Percentiles rank a stretch among this genome's conserved stretches.
phyloP scores from a whole-genome alignment of 352 stramenopile species.

The Pythium pyrilobum region DNA sequence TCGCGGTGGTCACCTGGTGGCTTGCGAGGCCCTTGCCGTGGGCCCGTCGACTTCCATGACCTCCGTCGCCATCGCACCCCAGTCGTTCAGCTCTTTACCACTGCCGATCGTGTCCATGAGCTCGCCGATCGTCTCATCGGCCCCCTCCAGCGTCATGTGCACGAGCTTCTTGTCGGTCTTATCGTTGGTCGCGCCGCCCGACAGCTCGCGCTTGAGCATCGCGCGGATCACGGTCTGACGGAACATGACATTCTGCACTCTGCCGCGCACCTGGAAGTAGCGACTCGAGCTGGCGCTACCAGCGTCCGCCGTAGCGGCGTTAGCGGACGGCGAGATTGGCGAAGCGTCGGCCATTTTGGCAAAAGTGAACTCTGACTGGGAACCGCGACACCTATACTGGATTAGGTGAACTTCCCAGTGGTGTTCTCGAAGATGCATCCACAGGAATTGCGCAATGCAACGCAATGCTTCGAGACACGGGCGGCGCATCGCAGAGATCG shows the following conservation, averaged over 20 bases:
- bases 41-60: constrained; percentile 41
- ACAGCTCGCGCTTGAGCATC: constrained; percentile 59
- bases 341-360: constrained; percentile 3
- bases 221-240: constrained; percentile 73
- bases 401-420: too few species aligned
- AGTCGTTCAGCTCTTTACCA: constrained; percentile 57
- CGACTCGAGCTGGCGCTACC: constrained; percentile 2
- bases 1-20: constrained; percentile 69
- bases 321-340: neutral
- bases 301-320: neutral
- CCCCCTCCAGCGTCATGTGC: constrained; percentile 49
- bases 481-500: too few species aligned
- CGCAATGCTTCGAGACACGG: too few species aligned
- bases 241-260: constrained; percentile 83
- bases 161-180: constrained; percentile 48
- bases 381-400: too few species aligned
- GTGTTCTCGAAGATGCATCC: too few species aligned
- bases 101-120: constrained; percentile 42
- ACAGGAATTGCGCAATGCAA: too few species aligned
- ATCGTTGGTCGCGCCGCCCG: constrained; percentile 66
- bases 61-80: constrained; percentile 40
- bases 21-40: constrained; percentile 29
- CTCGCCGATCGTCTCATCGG: constrained; percentile 32
- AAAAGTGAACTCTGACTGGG: too few species aligned
- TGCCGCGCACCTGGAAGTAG: constrained; percentile 60